Evolutionary conservation across 2,329 filamentous ascomycete species (phyloP).

Genomic region (Fusarium tuaranense): DNA sequence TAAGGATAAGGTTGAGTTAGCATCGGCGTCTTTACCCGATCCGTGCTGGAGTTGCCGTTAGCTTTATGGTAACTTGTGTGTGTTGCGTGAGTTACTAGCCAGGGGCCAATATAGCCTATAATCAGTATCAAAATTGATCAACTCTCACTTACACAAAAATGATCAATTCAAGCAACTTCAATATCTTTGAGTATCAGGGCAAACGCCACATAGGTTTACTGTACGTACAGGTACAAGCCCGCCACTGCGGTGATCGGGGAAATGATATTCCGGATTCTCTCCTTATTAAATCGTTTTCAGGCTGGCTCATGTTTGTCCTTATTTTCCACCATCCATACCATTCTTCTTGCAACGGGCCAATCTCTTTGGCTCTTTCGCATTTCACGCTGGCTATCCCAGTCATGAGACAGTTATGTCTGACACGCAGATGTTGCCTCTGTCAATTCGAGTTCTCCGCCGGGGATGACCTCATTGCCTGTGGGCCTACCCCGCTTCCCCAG

Average conservation of each 20-base stretch:
- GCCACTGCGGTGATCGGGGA: not conserved
- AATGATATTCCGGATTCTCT: not conserved
- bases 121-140: no score
- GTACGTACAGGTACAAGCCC: not conserved
- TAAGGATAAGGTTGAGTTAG: no score
- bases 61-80: no score
- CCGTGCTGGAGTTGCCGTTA: no score
- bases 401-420: not conserved
- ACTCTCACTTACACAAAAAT: no score
- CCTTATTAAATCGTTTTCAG: no score
- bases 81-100: no score
- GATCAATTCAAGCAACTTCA: no score
- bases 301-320: no score
- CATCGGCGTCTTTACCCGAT: no score
- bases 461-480: not conserved
- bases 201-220: not conserved
- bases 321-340: no score
- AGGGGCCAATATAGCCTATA: no score
- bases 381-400: not conserved
- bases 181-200: not conserved
- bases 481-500: not conserved
- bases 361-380: not conserved
- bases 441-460: not conserved
- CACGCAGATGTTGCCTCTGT: not conserved
- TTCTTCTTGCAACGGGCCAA: not conserved